phyloP scores from a whole-genome alignment of 2,329 filamentous ascomycete genomes.

The Colletotrichum sp. region DNA sequence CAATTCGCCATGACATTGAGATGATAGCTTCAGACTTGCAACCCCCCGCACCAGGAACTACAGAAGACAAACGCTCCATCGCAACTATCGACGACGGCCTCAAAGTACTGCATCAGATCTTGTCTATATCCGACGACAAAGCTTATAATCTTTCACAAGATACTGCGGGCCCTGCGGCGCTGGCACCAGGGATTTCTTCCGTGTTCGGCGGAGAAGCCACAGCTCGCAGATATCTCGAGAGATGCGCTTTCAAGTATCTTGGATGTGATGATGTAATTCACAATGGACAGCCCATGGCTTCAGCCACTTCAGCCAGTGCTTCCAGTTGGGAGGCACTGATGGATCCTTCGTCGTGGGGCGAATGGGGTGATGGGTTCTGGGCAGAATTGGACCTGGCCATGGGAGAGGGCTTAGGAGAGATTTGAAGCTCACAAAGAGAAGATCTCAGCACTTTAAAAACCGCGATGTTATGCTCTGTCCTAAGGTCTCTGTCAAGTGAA shows the following conservation, averaged over 20 bases:
- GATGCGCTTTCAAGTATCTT: not conserved
- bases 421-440: not conserved
- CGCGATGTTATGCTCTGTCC: not conserved
- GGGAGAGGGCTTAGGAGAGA: not conserved
- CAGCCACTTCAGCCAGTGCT: not conserved
- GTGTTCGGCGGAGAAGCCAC: not conserved
- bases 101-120: not conserved
- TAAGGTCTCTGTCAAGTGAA: not conserved
- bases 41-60: not conserved
- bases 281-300: not conserved
- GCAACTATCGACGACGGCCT: not conserved
- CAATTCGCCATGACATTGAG: not conserved
- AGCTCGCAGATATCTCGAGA: not conserved
- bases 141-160: not conserved
- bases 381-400: not conserved
- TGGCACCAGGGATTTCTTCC: not conserved
- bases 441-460: not conserved
- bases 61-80: not conserved
- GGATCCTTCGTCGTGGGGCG: not conserved
- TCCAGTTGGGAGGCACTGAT: not conserved
- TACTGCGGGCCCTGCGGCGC: not conserved
- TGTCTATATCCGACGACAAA: not conserved
- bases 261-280: not conserved
- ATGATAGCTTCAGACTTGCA: not conserved
- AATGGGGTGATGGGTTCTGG: not conserved